Evolutionary conservation across 2,329 filamentous ascomycete species (phyloP).

Genomic region (Diaporthe ampelina): DNA sequence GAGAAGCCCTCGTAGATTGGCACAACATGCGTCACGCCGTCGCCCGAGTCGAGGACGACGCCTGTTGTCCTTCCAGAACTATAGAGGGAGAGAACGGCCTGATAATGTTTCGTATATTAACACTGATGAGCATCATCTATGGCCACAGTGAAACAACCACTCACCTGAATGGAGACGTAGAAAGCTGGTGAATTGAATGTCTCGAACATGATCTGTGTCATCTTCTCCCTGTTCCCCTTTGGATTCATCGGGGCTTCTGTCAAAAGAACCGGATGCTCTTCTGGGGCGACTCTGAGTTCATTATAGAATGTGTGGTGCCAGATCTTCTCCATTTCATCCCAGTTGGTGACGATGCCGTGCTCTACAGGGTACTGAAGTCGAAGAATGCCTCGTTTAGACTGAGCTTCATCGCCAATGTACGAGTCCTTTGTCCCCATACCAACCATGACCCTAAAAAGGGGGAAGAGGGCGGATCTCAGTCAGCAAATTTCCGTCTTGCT

Average conservation of each 20-base stretch:
- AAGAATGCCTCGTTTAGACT: slow-evolving; percentile 99
- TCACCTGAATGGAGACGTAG: slow-evolving; percentile 90
- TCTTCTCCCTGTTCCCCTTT: slow-evolving; percentile 99
- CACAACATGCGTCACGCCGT: slow-evolving; percentile 99
- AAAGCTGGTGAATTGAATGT: slow-evolving; percentile 99
- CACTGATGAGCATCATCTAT: fast-evolving
- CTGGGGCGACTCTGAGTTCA: slow-evolving; percentile 98
- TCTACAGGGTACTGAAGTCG: slow-evolving; percentile 99
- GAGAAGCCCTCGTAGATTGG: slow-evolving; percentile 99
- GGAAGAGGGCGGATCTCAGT: slow-evolving; percentile 62
- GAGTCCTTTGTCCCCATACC: slow-evolving; percentile 99
- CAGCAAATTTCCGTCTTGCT: background rate
- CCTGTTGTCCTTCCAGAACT: slow-evolving; percentile 99
- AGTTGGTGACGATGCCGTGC: slow-evolving; percentile 99
- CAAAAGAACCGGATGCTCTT: slow-evolving; percentile 99
- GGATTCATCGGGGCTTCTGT: slow-evolving; percentile 99
- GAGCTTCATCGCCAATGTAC: slow-evolving; percentile 99
- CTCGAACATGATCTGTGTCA: slow-evolving; percentile 99
- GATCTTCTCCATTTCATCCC: slow-evolving; percentile 99
- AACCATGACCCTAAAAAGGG: slow-evolving; percentile 80
- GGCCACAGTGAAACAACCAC: too few relatives aligned
- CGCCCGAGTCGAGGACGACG: slow-evolving; percentile 99
- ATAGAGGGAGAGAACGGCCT: slow-evolving; percentile 97
- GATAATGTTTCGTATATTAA: slow-evolving; percentile 58
- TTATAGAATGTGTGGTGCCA: slow-evolving; percentile 99